Percentiles rank a stretch among this genome's conserved stretches.
Evolutionary conservation across 305 asterid genomes (phyloP).

Genomic region (Ilex paraguariensis): DNA sequence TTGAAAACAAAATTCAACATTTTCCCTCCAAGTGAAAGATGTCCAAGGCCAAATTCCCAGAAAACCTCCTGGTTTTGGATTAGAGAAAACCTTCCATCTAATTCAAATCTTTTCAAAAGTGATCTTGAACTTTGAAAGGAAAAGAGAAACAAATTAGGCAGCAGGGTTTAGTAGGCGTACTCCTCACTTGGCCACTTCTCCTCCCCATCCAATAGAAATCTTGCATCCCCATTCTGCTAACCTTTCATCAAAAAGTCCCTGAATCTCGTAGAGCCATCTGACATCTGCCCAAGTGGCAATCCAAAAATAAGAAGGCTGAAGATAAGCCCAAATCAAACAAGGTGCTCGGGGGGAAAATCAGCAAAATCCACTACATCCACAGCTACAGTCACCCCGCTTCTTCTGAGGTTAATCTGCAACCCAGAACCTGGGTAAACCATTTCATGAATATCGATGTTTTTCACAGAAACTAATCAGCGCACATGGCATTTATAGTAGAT

Average conservation of each 20-base stretch:
- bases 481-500: conserved; percentile 26
- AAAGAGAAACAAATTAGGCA: conserved; percentile 16
- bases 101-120: conserved; percentile 22
- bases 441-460: conserved; percentile 50
- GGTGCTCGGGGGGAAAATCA: conserved; percentile 14
- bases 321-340: conserved; percentile 31
- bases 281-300: conserved; percentile 10
- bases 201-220: conserved; percentile 18
- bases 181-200: conserved; percentile 10
- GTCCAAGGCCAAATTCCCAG: neutral
- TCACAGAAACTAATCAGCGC: conserved; percentile 36
- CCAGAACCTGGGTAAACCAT: conserved; percentile 51
- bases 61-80: conserved; percentile 16
- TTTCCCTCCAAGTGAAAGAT: neutral
- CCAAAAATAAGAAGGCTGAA: conserved; percentile 21
- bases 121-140: conserved; percentile 23
- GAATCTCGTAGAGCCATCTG: conserved; percentile 10
- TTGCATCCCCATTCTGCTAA: conserved; percentile 23
- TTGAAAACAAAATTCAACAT: neutral
- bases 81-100: conserved; percentile 20
- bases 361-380: conserved; percentile 41
- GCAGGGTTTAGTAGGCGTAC: conserved; percentile 16
- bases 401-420: conserved; percentile 43
- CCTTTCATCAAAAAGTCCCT: conserved; percentile 15
- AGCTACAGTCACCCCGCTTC: conserved; percentile 52